Base-by-base conservation (phyloP, 768 basidiomycete species). In the Kwoniella europaea region DNA sequence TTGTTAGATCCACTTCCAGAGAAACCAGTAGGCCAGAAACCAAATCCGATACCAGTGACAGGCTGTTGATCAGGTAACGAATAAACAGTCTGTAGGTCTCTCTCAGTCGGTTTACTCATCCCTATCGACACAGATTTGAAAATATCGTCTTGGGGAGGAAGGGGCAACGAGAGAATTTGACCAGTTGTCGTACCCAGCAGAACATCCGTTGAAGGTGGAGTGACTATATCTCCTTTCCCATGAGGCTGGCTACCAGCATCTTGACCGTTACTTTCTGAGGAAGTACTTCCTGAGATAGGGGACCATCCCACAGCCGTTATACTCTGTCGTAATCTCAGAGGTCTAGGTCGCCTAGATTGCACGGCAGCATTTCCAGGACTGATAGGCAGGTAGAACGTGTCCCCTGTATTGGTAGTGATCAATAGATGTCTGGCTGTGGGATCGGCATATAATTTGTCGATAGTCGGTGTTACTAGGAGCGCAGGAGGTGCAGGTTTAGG, bases 241-340 rank as follows among this genome's bases (percentile, higher is more conserved):
- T 69, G n/a, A 10, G 46, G n/a, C n/a, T 54, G 55, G 3, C 52
- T 54, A 2, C 56, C 43, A 20, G 69, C 71, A 12, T 70, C 63
- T 18, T 18, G 43, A 10, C 65, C 69, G 52, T 55, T 58, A 10
- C 50, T 53, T 3, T 71, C 67, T 4, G 78, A 71, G 87, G 50
- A 91, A 4, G 73, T 22, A 84, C 57, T 90, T 80, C 61, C 88
- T 87, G 63, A 88, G 80, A 83, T 88, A 24, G 84, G 91, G 77
- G 93, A 94, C 96, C 96, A 98, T 0, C 92, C 92, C 52, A 98
- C 86, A 72, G 92, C 91, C 82, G 95, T 92, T 74, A 98, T 91
- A 78, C 92, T 87, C 86, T 93, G 90, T 82, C 92, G 91, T 84
- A 94, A 91, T 9, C 86, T 85, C 78, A 98, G 86, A 55, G 87